Evolutionary conservation across 1,139 yeast species (phyloP).

Genomic region (Meyerozyma smithsonii): DNA sequence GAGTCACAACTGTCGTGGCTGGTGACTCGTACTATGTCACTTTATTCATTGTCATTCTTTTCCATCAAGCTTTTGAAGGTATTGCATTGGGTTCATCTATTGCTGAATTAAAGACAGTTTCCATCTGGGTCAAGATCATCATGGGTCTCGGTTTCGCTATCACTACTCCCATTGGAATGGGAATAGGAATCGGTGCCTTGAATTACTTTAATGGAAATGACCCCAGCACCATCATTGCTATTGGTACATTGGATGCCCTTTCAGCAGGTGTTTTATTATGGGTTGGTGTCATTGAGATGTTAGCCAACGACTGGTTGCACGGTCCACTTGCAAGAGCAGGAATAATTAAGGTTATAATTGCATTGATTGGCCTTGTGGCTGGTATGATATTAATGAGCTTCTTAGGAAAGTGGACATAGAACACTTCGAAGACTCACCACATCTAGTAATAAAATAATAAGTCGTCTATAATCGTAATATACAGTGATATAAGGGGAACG

Average conservation of each 20-base stretch:
- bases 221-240: conserved; percentile 24
- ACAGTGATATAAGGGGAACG: neutral
- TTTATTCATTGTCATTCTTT: conserved; percentile 16
- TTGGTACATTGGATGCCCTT: conserved; percentile 30
- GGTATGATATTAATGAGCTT: conserved; percentile 37
- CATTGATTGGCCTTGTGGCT: conserved; percentile 20
- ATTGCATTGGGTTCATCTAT: conserved; percentile 16
- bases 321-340: conserved; percentile 10
- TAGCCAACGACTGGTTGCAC: conserved; percentile 31
- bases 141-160: conserved; percentile 18
- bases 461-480: conserved; percentile 1
- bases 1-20: conserved; percentile 23
- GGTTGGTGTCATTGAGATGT: conserved; percentile 32
- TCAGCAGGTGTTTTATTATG: conserved; percentile 34
- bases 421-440: conserved; percentile 61
- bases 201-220: conserved; percentile 26
- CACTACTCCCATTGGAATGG: conserved; percentile 25
- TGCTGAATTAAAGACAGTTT: conserved; percentile 10
- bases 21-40: conserved; percentile 21
- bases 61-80: conserved; percentile 18
- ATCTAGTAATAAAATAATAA: too few species aligned
- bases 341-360: conserved; percentile 5
- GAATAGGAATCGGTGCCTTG: conserved; percentile 24
- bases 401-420: conserved; percentile 48
- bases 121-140: conserved; percentile 8